Conservation (phyloP, 2,329 filamentous ascomycete genomes). For the Aspergillus awamori region DNA sequence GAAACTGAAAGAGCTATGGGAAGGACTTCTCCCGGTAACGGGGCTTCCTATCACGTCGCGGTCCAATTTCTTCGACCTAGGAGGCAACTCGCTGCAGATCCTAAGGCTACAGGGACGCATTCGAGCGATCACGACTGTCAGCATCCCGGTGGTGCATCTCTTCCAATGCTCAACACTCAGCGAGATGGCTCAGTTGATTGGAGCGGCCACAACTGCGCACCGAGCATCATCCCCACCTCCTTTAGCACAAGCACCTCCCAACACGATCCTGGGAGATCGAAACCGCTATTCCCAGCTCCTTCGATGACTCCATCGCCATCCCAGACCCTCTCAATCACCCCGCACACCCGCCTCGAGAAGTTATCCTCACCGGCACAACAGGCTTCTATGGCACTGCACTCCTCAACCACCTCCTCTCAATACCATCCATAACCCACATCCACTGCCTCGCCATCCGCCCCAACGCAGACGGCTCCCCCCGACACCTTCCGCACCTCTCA, state of each 20-base stretch:
- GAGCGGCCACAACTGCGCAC: too few relatives aligned
- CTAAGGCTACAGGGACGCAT: constrained; percentile 29
- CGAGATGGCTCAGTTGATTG: background rate
- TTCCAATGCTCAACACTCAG: background rate
- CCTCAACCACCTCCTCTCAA: constrained; percentile 39
- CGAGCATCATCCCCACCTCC: too few relatives aligned
- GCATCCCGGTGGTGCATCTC: background rate
- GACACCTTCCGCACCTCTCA: background rate
- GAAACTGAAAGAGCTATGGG: constrained; percentile 7
- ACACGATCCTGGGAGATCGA: background rate
- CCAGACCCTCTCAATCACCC: too few relatives aligned
- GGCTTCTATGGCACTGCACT: constrained; percentile 46
- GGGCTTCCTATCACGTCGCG: background rate
- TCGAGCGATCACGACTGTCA: too few relatives aligned
- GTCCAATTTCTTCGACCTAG: constrained; percentile 29
- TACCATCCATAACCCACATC: constrained; percentile 38
- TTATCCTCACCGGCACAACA: constrained; percentile 34
- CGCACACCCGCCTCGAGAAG: background rate
- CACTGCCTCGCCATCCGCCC: constrained; percentile 47
- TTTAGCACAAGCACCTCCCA: too few relatives aligned
- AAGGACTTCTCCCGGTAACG: background rate
- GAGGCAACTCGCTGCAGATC: constrained; percentile 34
- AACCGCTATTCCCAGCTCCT: background rate
- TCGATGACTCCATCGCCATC: background rate
- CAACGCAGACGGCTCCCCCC: background rate